These are phyloP conservation scores for Fusarium sp. DNA, from an alignment of 2,329 filamentous ascomycete genomes.

Conservation along the genomic window DNA sequence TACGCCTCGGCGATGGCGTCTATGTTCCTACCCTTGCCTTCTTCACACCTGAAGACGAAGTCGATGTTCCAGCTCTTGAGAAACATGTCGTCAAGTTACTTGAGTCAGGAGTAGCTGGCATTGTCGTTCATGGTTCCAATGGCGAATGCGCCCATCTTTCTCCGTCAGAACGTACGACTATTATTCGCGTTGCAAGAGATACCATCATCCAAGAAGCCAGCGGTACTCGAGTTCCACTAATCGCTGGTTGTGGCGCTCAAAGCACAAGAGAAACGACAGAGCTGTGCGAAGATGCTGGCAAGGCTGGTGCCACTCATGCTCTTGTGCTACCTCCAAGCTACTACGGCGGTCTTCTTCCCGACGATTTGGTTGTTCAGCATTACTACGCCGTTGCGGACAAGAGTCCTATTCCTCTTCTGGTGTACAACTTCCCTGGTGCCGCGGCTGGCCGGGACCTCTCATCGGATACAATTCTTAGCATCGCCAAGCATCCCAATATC, in stretches of 20 bases:
- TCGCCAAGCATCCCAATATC: constrained; percentile 67
- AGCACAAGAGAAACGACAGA: constrained; percentile 80
- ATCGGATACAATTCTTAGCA: constrained; percentile 67
- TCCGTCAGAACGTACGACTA: constrained; percentile 73
- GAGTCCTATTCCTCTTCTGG: constrained; percentile 69
- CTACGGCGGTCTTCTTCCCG: constrained; percentile 75
- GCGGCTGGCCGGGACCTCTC: constrained; percentile 69
- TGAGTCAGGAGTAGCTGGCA: constrained; percentile 76
- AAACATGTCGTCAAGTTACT: constrained; percentile 58
- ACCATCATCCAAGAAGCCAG: constrained; percentile 43
- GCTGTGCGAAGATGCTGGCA: constrained; percentile 75
- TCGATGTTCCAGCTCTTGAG: constrained; percentile 49
- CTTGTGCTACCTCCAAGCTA: constrained; percentile 82
- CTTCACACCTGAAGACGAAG: constrained; percentile 51
- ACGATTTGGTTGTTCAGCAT: constrained; percentile 60
- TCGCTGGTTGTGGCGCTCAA: constrained; percentile 80
- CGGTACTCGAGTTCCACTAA: constrained; percentile 56
- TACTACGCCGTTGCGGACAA: constrained; percentile 72
- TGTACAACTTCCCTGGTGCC: constrained; percentile 75
- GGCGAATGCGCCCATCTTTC: constrained; percentile 85
- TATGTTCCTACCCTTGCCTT: constrained; percentile 54
- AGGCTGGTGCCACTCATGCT: constrained; percentile 79
- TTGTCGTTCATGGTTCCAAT: constrained; percentile 85
- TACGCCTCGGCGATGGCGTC: constrained; percentile 48
- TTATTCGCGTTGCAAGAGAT: constrained; percentile 67